Evolutionary conservation across 2,329 filamentous ascomycete genomes (phyloP).

Genomic region (Alternaria alternata): DNA sequence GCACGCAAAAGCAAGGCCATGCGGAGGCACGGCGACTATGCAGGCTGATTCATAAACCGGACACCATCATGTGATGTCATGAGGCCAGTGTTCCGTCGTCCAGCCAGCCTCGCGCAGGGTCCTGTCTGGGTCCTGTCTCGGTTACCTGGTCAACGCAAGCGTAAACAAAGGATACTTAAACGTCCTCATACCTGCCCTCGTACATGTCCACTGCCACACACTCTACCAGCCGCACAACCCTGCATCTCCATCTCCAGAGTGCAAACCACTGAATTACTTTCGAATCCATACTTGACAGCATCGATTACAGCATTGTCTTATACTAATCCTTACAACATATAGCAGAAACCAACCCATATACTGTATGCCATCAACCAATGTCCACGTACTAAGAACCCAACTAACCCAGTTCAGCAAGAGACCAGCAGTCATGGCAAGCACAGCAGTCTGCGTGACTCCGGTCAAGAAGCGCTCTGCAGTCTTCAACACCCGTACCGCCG

Average conservation of each 20-base stretch:
- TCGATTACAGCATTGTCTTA: constrained; percentile 51
- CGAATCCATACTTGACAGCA: constrained; percentile 51
- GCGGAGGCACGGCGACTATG: constrained; percentile 1
- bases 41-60: not conserved
- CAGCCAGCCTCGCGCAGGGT: constrained; percentile 22
- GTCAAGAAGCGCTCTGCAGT: constrained; percentile 93
- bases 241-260: constrained; percentile 25
- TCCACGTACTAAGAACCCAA: constrained; percentile 6
- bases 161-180: constrained; percentile 51
- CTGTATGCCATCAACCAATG: constrained; percentile 31
- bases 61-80: constrained; percentile 43
- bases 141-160: constrained; percentile 43
- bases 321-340: constrained; percentile 49
- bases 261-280: constrained; percentile 33
- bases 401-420: constrained; percentile 37
- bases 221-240: constrained; percentile 22
- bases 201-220: constrained; percentile 28
- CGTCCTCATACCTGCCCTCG: constrained; percentile 31
- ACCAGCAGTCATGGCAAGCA: constrained; percentile 75
- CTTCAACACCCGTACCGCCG: constrained; percentile 91
- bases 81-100: constrained; percentile 11
- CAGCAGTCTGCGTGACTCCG: constrained; percentile 79
- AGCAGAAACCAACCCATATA: constrained; percentile 39
- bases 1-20: constrained; percentile 11
- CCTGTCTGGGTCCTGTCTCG: constrained; percentile 17